Evolutionary conservation across 2,329 filamentous ascomycete genomes (phyloP), one percentile per base, ranked within the genome.

Genomic region (Diaporthe australafricana): DNA sequence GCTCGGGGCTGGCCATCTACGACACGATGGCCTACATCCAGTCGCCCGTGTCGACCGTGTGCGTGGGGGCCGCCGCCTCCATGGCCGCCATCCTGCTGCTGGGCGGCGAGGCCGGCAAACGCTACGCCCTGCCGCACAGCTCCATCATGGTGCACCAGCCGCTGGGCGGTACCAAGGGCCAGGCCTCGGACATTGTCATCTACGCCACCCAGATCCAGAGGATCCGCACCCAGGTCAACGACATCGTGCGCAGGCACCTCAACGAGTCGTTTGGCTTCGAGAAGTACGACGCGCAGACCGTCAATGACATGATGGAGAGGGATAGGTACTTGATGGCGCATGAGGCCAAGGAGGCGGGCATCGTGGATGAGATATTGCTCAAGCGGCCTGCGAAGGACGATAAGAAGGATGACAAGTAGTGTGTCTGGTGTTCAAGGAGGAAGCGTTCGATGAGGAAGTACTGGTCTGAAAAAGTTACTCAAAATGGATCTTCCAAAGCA

Each of bases 11-110:
- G 73, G 95, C 96, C 32, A 98, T 99, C 78, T 99, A 99, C 87
- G 96, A 99, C 81, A 99, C 96, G 16, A 98, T 99, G 96, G 91
- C 93, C 77, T 99, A 99, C 82, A 98, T 99, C 80, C 91, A 92
- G 73, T 94, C 94, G 3, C 94, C 96, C 1, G 95, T 99, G 0
- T 96, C 93, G 53, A 99, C 96, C 0, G 96, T 99, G 38, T 98
- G 96, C 79, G 90, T 99, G 53, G 96, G 96, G 9, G 94, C 97
- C 78, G 96, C 97, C 0, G 96, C 96, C 1, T 96, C 93, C 3
- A 99, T 99, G 96, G 96, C 95, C 7, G 94, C 93, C 1, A 87
- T 99, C 30, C 86, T 99, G 1, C 89, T 99, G 0, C 93, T 93
- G 60, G 96, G 96, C 57, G 96, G 97, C 25, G 90, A 94, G 72